Percentiles rank a stretch among this genome's conserved stretches.
These are phyloP conservation scores for Apocynum venetum DNA, from an alignment of 257 asterid species.

Conservation along the genomic window DNA sequence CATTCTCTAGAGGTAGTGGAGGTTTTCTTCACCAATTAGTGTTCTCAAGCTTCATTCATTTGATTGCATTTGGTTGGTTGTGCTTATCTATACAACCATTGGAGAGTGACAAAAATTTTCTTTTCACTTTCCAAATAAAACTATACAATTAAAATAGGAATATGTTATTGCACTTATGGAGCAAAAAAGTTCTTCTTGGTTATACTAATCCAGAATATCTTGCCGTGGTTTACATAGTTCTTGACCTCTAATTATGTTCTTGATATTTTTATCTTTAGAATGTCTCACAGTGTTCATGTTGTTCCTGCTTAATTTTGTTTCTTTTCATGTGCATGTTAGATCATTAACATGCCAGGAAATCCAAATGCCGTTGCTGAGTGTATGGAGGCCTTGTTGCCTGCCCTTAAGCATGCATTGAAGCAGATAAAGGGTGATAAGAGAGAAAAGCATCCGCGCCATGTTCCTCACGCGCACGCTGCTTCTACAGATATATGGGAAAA, in stretches of 20 bases:
- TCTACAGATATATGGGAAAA: slow-evolving; percentile 40
- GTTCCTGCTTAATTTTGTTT: background rate
- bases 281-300: background rate
- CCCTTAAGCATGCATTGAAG: slow-evolving; percentile 90
- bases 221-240: background rate
- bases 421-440: slow-evolving; percentile 58
- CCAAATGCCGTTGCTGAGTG: slow-evolving; percentile 97
- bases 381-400: slow-evolving; percentile 84
- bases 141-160: background rate
- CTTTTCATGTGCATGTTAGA: slow-evolving; percentile 34
- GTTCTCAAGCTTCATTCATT: background rate
- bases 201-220: background rate
- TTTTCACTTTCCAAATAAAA: background rate
- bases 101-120: background rate
- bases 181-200: background rate
- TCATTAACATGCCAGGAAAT: slow-evolving; percentile 98
- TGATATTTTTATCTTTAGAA: background rate
- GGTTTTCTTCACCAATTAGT: background rate
- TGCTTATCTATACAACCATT: background rate
- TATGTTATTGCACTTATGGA: background rate
- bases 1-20: background rate
- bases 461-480: slow-evolving; percentile 41
- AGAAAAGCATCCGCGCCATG: slow-evolving; percentile 46
- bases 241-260: background rate
- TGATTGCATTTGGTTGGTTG: background rate